A percentile compares a stretch with the other conserved stretches of the same genome.
These are phyloP conservation scores for Linnemannia exigua DNA, from an alignment of 192 early-diverging fungal species.

Conservation along the genomic window DNA sequence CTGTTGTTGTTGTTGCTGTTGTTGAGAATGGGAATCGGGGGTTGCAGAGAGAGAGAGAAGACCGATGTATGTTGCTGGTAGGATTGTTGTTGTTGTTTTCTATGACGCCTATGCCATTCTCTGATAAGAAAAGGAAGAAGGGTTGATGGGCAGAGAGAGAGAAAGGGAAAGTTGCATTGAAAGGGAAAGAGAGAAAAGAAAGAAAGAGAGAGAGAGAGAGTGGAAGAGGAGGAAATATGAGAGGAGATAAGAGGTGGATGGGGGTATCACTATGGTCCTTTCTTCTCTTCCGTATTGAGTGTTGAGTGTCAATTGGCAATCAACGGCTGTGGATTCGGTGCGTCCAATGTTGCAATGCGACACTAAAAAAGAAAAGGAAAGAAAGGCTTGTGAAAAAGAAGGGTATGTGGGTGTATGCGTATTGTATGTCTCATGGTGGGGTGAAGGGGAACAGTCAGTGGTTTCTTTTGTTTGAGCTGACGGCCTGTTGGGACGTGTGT, in stretches of 20 bases:
- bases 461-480: not conserved
- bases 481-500: too few species aligned
- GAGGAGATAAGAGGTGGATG: not conserved
- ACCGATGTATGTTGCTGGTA: too few species aligned
- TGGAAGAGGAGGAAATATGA: not conserved
- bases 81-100: too few species aligned
- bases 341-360: not conserved
- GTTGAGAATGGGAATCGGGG: too few species aligned
- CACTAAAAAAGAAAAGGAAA: not conserved
- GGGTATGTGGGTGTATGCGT: too few species aligned
- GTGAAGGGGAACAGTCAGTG: not conserved
- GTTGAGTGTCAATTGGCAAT: not conserved
- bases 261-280: not conserved
- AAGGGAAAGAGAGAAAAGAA: too few species aligned
- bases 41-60: too few species aligned
- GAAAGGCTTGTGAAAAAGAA: conserved; percentile 1
- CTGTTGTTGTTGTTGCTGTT: not conserved
- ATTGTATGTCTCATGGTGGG: too few species aligned
- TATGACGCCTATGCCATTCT: not conserved
- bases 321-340: not conserved
- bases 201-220: not conserved
- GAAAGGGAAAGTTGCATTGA: not conserved
- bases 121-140: not conserved
- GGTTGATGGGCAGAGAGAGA: not conserved
- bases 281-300: not conserved